Base-by-base conservation (phyloP, 352 stramenopile genomes). In the Saprolegnia diclina region DNA sequence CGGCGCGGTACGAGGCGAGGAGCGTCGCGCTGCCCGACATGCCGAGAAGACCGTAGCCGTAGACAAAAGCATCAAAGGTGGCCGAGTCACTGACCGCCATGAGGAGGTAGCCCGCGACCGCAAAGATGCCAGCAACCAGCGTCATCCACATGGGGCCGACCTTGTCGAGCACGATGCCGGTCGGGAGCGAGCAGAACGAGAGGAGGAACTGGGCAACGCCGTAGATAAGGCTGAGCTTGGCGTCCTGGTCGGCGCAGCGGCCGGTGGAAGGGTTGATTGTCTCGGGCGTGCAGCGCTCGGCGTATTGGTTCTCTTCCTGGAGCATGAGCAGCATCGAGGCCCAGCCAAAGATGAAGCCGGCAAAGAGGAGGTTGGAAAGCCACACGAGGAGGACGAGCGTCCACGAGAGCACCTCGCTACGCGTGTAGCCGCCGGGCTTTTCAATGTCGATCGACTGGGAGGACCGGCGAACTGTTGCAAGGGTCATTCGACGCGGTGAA, bases 31-130 rank as follows among this genome's bases (percentile, higher is more conserved):
- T 83, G 1, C 83, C 83, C 21, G 82, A 82, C 46, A 89, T 83
- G 0, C 82, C 80, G 24, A 91, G 75, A 11, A 90, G 68, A 26
- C 79, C 73, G 73, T 91, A 92, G 24, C 75, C 82, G 4, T 72
- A 80, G 18, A 92, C 67, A 61, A 92, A 92, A 40, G 88, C 71
- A 63, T 92, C 81, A 44, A 90, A 89, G 32, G 13, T 72, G 55
- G 86, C 73, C 46, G 82, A 91, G 74, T 95, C 86, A 0, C 83
- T 78, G 13, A 91, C 59, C 22, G 84, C 87, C 67, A 95, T 76
- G 40, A 92, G 67, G 62, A 90, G 53, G n/a, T 32, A 72, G 35
- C 65, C 65, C 16, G 38, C 21, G 57, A 72, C 22, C 1, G 26
- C 24, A 19, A 71, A 72, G 24, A 71, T 40, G 10, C 53, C 65